These are phyloP conservation scores for Globisporangium splendens DNA, from an alignment of 352 stramenopile genomes.

Conservation along the genomic window DNA sequence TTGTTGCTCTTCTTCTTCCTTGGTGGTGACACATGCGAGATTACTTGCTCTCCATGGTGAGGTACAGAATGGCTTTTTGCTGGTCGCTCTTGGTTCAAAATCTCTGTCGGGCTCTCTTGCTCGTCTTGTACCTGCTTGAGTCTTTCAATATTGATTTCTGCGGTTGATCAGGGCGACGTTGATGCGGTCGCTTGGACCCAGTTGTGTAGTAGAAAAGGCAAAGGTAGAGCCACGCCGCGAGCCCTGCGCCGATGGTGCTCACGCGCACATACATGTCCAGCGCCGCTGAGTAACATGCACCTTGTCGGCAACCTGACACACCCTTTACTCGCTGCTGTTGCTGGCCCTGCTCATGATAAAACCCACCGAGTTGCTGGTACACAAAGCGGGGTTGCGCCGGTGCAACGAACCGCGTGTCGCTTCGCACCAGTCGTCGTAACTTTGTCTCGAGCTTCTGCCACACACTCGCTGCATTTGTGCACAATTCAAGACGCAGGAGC, in stretches of 20 bases:
- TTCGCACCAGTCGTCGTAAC: neutral
- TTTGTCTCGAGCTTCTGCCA: constrained; percentile 27
- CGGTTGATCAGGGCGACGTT: neutral
- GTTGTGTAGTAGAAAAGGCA: constrained; percentile 22
- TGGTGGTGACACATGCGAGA: no score
- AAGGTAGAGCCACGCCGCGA: constrained; percentile 39
- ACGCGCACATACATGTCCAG: constrained; percentile 22
- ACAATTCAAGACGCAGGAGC: constrained; percentile 50
- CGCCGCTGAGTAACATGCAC: constrained; percentile 1
- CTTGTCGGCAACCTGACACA: neutral
- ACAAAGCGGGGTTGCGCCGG: constrained; percentile 38
- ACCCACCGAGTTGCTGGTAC: constrained; percentile 22
- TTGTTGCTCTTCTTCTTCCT: no score
- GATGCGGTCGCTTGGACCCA: neutral
- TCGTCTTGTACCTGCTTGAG: no score
- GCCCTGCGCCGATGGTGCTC: constrained; percentile 43
- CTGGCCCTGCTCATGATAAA: constrained; percentile 6
- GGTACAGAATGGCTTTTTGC: no score
- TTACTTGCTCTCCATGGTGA: no score
- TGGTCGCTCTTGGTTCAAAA: no score
- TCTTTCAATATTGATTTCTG: neutral
- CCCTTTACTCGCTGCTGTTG: no score
- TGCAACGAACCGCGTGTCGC: constrained; percentile 14
- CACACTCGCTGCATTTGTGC: constrained; percentile 23
- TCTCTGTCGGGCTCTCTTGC: no score